Conservation (phyloP, 495 filamentous ascomycete species). For the Cetradonia linearis region DNA sequence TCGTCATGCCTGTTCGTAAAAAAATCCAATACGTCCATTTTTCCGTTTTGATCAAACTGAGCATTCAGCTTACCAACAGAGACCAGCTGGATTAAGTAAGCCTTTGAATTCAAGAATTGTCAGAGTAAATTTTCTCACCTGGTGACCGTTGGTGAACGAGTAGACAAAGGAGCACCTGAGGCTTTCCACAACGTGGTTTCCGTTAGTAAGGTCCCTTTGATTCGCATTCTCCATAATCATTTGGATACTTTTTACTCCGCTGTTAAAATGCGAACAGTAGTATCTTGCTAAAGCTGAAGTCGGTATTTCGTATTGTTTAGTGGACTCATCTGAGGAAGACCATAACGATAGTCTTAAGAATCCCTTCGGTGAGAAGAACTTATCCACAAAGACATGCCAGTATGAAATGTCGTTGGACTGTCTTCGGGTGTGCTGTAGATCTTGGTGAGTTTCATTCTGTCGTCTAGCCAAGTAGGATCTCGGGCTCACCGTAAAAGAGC, state of each 20-base stretch:
- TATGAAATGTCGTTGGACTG: conserved; percentile 52
- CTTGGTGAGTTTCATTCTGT: neutral
- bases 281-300: conserved; percentile 67
- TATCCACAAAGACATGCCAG: conserved; percentile 66
- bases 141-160: conserved; percentile 61
- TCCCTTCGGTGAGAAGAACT: conserved; percentile 63
- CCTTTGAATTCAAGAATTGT: conserved; percentile 6
- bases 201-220: conserved; percentile 48
- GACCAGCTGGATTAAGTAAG: conserved; percentile 45
- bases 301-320: conserved; percentile 70
- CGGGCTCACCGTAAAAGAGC: conserved; percentile 47
- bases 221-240: conserved; percentile 51
- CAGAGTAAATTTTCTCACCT: conserved; percentile 39
- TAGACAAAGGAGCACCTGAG: conserved; percentile 55
- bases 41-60: conserved; percentile 57
- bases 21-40: conserved; percentile 64
- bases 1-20: conserved; percentile 54
- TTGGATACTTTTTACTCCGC: conserved; percentile 68
- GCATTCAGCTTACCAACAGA: conserved; percentile 51
- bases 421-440: conserved; percentile 40
- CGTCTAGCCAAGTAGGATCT: conserved; percentile 30
- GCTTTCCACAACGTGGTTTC: conserved; percentile 55
- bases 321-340: conserved; percentile 36
- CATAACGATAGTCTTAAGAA: conserved; percentile 57
- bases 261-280: conserved; percentile 74